Base-by-base conservation (phyloP, 257 asterid species). In the Hygrophila difformis region DNA sequence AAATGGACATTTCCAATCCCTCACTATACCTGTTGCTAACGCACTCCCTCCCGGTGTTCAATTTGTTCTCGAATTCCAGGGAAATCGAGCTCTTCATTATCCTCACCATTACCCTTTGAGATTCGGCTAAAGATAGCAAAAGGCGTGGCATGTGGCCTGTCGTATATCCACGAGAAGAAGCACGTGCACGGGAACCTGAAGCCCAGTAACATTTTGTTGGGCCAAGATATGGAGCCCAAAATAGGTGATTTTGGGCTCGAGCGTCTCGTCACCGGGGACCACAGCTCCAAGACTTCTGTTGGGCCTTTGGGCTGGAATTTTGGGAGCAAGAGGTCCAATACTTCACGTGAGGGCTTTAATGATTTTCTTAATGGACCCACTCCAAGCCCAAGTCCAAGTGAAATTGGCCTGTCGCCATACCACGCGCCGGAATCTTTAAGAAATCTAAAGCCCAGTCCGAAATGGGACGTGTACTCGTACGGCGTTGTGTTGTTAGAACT, bases 171-270 rank as follows among this genome's bases (percentile, higher is more conserved):
- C 59, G 94, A 85, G 24, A 82, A 78, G 68, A 89, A 85, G 43
- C 93, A 89, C 6, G 94, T 89, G 16, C 98, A 89, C 13, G 96
- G 96, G 3, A 89, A 89, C 61, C 61, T 89, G 39, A 89, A 85
- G 76, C 96, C 96, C 63, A 85, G 66, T 14, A 89, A 81, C 65
- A 73, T 88, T 44, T 52, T 88, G 1, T 44, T 88, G 55, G 89
- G 94, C 45, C 29, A 42, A 1, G 93, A 77, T 34, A 79, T 79
- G 93, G 98, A 89, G 61, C 93, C 98, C 74, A 85, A 77, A 60
- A 75, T 89, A 46, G 96, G 96, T 0, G 96, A 89, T 41, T 89
- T 82, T 26, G 98, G 98, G 50, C 95, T 89, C 26, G 94, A 89
- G 26, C 61, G 96, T 39, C 93, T 89, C 1, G 82, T 75, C 5